Evolutionary conservation across 441 rosid genomes (phyloP).

Genomic region (Arabidopsis hybrid): DNA sequence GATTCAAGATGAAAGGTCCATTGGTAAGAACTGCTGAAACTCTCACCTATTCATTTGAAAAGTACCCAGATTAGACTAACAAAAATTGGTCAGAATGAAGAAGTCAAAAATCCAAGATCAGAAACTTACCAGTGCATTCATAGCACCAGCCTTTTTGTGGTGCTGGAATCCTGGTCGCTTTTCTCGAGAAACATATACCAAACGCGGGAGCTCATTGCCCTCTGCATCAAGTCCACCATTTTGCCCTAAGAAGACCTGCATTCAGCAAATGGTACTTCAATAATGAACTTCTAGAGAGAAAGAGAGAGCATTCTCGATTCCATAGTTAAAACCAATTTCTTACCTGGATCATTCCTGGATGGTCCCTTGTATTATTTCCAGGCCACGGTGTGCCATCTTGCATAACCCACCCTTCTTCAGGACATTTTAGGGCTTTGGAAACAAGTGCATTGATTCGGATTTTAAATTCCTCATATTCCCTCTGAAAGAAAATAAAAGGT

Average conservation of each 20-base stretch:
- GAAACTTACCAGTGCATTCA: conserved; percentile 93
- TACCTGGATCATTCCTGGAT: conserved; percentile 99
- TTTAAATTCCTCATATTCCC: conserved; percentile 98
- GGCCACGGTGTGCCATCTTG: conserved; percentile 99
- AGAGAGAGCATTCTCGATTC: conserved; percentile 1
- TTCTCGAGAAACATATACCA: conserved; percentile 99
- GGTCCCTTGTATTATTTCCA: conserved; percentile 97
- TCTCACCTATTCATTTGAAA: conserved; percentile 69
- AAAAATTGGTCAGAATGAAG: conserved; percentile 13
- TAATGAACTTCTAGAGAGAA: conserved; percentile 18
- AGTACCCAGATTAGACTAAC: conserved; percentile 37
- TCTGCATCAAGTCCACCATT: conserved; percentile 97
- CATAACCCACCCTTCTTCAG: conserved; percentile 99
- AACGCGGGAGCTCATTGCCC: conserved; percentile 94
- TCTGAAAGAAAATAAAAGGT: conserved; percentile 55
- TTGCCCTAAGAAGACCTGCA: conserved; percentile 97
- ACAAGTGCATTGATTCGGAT: conserved; percentile 91
- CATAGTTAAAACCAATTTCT: conserved; percentile 19
- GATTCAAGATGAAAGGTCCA: conserved; percentile 98
- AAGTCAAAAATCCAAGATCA: conserved; percentile 18
- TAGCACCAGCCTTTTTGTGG: conserved; percentile 99
- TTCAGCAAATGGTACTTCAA: conserved; percentile 27
- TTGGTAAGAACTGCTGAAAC: conserved; percentile 98
- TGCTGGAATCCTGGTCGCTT: conserved; percentile 98
- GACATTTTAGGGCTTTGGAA: conserved; percentile 87